phyloP scores from a whole-genome alignment of 2,329 filamentous ascomycete genomes.

The Eutypella sp. region DNA sequence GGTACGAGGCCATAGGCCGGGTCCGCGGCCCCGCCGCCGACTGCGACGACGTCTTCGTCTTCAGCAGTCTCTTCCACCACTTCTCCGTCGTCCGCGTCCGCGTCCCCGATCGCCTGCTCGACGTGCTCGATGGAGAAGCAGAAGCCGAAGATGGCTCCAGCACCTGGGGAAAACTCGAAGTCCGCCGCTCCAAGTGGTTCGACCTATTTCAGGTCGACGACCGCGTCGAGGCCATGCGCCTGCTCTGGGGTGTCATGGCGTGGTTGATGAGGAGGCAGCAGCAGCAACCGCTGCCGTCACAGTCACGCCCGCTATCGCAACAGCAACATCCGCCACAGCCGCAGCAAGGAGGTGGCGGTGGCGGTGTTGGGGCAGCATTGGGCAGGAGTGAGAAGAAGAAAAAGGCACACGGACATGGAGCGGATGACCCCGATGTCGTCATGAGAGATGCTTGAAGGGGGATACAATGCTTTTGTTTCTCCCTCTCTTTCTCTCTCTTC shows the following conservation, averaged over 20 bases:
- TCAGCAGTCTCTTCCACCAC: conserved; percentile 60
- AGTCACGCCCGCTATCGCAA: too few species aligned
- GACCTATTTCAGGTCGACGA: conserved; percentile 54
- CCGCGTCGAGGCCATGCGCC: conserved; percentile 50
- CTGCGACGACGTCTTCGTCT: conserved; percentile 57
- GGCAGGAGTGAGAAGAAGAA: neutral
- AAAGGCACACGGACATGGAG: neutral
- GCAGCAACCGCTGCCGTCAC: conserved; percentile 6
- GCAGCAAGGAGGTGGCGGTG: neutral
- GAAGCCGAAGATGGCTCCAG: conserved; percentile 17
- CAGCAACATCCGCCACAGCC: neutral
- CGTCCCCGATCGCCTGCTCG: conserved; percentile 50
- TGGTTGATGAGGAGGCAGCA: conserved; percentile 51
- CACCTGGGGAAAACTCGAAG: conserved; percentile 48
- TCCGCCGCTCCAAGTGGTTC: conserved; percentile 57
- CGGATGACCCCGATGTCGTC: conserved; percentile 7
- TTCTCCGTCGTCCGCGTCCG: conserved; percentile 53
- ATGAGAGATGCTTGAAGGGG: conserved; percentile 13
- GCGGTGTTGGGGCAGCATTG: neutral
- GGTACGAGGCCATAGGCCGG: conserved; percentile 53
- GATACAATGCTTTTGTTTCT: neutral
- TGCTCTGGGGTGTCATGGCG: conserved; percentile 56
- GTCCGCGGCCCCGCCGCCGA: conserved; percentile 35
- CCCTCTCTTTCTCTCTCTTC: too few species aligned
- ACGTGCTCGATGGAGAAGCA: conserved; percentile 38